Evolutionary conservation across 345 rosid species (phyloP), one percentile per base, ranked within the genome.

Genomic region (Nasturtium officinale): DNA sequence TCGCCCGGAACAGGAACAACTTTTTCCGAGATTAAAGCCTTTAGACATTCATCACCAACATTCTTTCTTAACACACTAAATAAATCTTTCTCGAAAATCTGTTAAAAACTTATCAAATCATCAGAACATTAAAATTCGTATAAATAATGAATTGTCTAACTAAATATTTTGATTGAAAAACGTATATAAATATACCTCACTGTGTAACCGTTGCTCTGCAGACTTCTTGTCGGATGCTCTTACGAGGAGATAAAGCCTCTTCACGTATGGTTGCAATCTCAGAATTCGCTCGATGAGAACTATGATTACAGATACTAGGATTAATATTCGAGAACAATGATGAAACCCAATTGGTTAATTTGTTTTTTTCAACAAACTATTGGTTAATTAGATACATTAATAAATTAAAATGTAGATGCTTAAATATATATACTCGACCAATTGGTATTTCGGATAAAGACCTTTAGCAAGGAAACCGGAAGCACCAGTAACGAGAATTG

Each of bases 41-140:
- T 74, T 30, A 86, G 45, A 40, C 64, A 51, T 23, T 33, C 67
- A 10, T 65, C 66, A 7, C 86, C 85, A 3, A 38, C 28, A 65
- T 81, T 82, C 52, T 75, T 83, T 78, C 84, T 84, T 4, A 84
- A 68, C 32, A 80, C 83, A 52, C 45, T 76, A 73, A 87, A 87
- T 51, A 87, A 25, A 23, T 85, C 87, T 78, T 85, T 85, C 59
- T 65, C 79, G 1, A 85, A 75, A 11, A 87, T 61, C 91, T 87
- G 55, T 65, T 58, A 33, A 18, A 57, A 18, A 30, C 5, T 38
- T 38, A 38, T 38, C 43, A 35, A 38, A 38, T n/a, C n/a, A 33
- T 38, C 43, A 38, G 1, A 38, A 38, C n/a, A 69, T 1, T 55
- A 18, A 42, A 4, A 11, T 18, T 28, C 4, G 62, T 28, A 2